Base-by-base conservation (phyloP, 2,329 filamentous ascomycete species). In the Colletotrichum viniferum region DNA sequence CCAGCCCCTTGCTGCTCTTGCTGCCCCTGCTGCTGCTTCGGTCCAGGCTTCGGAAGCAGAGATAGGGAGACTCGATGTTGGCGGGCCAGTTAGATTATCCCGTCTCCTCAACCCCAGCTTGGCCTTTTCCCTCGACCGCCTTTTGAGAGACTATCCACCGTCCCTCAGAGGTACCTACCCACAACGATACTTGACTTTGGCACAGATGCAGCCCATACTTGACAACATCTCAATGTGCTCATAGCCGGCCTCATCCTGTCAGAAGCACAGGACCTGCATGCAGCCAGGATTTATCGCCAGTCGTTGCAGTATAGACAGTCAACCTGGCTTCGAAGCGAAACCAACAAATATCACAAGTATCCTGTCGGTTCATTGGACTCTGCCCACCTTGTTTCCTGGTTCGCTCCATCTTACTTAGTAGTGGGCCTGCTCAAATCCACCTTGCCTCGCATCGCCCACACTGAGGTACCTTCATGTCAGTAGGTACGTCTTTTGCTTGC, bases 371-470 rank as follows among this genome's bases (percentile, higher is more conserved):
- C 43, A 16, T 32, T 52, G 43, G 43, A 26, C 62, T 32, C 62
- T 61, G 69, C 34, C 36, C 55, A 18, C 65, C 21, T 63, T 58
- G 56, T 43, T 60, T 65, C 48, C 52, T 71, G 66, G 71, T 71
- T 55, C 48, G 67, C 71, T 74, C 32, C 66, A 69, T 24, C 26
- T 24, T 65, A 18, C 48, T 38, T 74, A n/a, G n/a, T 52, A 52
- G 36, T 61, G 67, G 72, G 72, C 61, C 72, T 65, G 36, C 60
- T 71, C 66, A 63, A 52, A 52, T 52, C 43, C n/a, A 52, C 43
- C n/a, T 52, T 34, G 58, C 48, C 55, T 58, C 71, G 12, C 32
- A 30, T 52, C 62, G 66, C 48, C 71, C 67, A 69, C 71, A 26
- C 24, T 21, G 28, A 62, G 67, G 67, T 71, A 74, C 71, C 48